Base-by-base conservation (phyloP, 2,329 filamentous ascomycete species). In the Monosporascus sp. region DNA sequence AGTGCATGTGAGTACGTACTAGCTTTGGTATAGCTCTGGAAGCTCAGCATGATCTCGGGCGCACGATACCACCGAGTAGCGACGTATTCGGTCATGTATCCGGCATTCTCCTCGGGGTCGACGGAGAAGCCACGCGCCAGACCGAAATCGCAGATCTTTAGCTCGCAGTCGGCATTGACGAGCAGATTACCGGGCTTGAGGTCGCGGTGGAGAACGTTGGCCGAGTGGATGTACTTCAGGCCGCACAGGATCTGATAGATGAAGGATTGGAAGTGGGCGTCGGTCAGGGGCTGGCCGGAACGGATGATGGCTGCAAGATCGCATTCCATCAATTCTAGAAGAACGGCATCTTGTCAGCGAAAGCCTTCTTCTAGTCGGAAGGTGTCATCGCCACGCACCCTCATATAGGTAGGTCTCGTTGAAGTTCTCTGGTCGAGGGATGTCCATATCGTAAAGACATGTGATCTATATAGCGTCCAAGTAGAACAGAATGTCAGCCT, bases 171-270 rank as follows among this genome's bases (percentile, higher is more conserved):
- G 74, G 94, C 94, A 69, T 99, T 99, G 70, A 99, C 94, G 44
- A 99, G 84, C 67, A 99, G 74, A 72, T 99, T 99, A 54, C 94
- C 94, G 37, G 94, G 94, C 77, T 99, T 99, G 68, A 99, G 75
- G 72, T 99, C 94, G 70, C 94, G 88, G 72, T 99, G 94, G 61
- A 99, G 80, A 50, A 99, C 94, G 67, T 97, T 97, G 63, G 94
- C 94, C 22, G 93, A 97, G 78, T 99, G 94, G 61, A 99, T 97
- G 74, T 97, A 99, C 79, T 99, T 99, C 64, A 99, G 81, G 60
- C 94, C 94, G 71, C 94, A 97, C 6, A 99, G 87, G 63, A 99
- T 99, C 80, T 99, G 94, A 79, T 99, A 99, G 76, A 99, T 97
- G 77, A 99, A 99, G 50, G 94, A 97, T 75, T 99, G 94, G 79